These are phyloP conservation scores for Neurospora sp. DNA, from an alignment of 2,329 filamentous ascomycete genomes.

Conservation along the genomic window DNA sequence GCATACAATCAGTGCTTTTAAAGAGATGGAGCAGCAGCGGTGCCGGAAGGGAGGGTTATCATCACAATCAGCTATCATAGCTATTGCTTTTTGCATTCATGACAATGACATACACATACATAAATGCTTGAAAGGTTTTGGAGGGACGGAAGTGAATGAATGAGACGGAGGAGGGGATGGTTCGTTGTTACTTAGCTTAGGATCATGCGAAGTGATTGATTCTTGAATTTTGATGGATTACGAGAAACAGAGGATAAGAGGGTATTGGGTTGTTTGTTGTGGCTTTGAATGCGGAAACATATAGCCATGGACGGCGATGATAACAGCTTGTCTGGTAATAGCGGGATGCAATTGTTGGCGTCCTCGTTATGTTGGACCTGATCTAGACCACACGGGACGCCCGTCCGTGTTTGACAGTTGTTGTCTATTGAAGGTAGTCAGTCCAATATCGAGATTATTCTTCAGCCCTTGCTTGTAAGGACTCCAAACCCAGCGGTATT, in stretches of 20 bases:
- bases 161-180: neutral
- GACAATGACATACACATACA: neutral
- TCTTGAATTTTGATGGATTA: neutral
- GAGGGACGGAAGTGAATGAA: neutral
- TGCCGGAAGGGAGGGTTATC: too few species aligned
- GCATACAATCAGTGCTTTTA: neutral
- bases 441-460: neutral
- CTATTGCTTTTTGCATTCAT: neutral
- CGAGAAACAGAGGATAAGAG: too few species aligned
- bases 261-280: neutral
- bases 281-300: neutral
- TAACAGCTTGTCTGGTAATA: neutral
- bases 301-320: neutral
- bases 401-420: too few species aligned
- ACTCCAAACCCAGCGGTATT: neutral
- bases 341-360: too few species aligned
- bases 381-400: too few species aligned
- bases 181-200: neutral
- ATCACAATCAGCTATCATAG: too few species aligned
- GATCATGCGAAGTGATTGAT: neutral
- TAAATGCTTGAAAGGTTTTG: neutral
- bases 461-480: neutral
- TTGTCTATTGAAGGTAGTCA: too few species aligned
- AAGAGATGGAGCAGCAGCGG: too few species aligned
- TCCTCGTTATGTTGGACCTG: too few species aligned